These are phyloP conservation scores for Trichosporon sp. DNA, from an alignment of 1,284 basidiomycete genomes.

Conservation along the genomic window DNA sequence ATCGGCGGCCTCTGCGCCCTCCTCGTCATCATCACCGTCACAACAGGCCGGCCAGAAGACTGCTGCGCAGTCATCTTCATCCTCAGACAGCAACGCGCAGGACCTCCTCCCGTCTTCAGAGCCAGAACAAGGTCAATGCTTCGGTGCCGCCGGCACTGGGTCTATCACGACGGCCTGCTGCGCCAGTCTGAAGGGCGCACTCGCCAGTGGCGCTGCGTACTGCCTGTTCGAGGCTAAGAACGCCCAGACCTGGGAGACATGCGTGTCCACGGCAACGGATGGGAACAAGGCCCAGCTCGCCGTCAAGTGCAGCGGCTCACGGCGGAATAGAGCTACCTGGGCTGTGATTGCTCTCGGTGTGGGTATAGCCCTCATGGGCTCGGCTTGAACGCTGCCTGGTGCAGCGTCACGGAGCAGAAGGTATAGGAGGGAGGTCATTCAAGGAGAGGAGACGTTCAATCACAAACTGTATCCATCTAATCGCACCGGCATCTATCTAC, in stretches of 20 bases:
- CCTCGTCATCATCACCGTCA: neutral
- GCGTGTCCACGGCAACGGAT: neutral
- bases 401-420: neutral
- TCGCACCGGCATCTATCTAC: conserved; percentile 3
- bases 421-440: too few species aligned
- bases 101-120: neutral
- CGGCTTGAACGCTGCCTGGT: neutral
- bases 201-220: neutral
- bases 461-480: neutral
- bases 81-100: neutral
- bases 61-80: neutral
- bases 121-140: neutral
- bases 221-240: neutral
- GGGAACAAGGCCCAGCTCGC: neutral
- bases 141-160: neutral
- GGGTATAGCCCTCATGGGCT: neutral
- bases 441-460: neutral
- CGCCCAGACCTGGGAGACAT: neutral
- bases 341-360: neutral
- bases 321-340: neutral
- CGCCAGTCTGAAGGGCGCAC: neutral
- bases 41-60: neutral
- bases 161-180: neutral
- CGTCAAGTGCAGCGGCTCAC: neutral
- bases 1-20: neutral